A percentile compares a stretch with the other conserved stretches of the same genome.
Conservation (phyloP, 1,139 yeast genomes). For the Lizanozyma gosingica region DNA sequence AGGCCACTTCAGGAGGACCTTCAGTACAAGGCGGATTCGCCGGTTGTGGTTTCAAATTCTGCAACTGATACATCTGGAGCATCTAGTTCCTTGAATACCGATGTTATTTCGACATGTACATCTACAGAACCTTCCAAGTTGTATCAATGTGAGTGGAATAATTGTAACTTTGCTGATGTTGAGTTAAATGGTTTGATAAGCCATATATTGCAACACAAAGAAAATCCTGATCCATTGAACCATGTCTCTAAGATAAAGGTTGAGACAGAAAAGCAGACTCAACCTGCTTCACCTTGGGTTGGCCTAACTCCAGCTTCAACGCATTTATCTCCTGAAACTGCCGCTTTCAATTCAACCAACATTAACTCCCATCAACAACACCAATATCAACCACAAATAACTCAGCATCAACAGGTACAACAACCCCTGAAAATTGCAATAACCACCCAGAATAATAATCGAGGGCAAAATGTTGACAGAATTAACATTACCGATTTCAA, state of each 20-base stretch:
- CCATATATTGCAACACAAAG: constrained; percentile 53
- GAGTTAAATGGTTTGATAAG: constrained; percentile 45
- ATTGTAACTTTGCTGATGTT: constrained; percentile 49
- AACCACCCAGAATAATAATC: not conserved
- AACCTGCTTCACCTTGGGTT: constrained; percentile 1
- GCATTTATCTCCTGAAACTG: constrained; percentile 4
- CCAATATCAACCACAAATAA: constrained; percentile 1
- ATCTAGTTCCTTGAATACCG: not conserved
- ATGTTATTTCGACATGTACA: not conserved
- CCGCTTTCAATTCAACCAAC: constrained; percentile 2
- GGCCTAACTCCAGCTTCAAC: constrained; percentile 9
- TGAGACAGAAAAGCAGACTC: constrained; percentile 7
- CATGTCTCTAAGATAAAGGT: constrained; percentile 11
- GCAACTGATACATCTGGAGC: not conserved
- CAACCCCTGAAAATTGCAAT: not conserved
- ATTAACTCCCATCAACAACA: too few relatives aligned
- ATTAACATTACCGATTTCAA: constrained; percentile 27
- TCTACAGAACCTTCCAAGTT: constrained; percentile 4
- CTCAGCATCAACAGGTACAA: constrained; percentile 2
- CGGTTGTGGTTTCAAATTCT: constrained; percentile 1
- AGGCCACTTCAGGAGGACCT: constrained; percentile 4
- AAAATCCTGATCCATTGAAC: constrained; percentile 13
- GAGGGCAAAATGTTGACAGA: too few relatives aligned
- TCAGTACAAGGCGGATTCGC: constrained; percentile 5
- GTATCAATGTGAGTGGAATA: constrained; percentile 63